phyloP scores from a whole-genome alignment of 805 yeast species.

The Lipomyces orientalis region DNA sequence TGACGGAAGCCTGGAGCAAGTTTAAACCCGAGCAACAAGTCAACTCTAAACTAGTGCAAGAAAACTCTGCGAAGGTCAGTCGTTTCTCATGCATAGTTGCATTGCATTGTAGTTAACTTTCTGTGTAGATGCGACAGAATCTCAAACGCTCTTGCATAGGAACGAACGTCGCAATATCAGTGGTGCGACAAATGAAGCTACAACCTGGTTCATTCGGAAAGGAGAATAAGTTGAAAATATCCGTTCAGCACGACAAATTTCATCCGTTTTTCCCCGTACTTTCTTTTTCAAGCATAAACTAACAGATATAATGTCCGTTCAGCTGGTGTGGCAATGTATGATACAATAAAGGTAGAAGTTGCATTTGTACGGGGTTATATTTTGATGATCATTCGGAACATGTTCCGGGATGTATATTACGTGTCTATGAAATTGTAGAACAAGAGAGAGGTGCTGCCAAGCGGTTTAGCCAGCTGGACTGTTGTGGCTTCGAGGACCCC shows the following conservation, averaged over 20 bases:
- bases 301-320: neutral
- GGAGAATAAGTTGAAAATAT: constrained; percentile 28
- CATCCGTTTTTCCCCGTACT: constrained; percentile 57
- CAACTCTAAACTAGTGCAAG: constrained; percentile 10
- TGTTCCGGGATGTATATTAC: neutral
- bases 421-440: neutral
- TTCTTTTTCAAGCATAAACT: constrained; percentile 7
- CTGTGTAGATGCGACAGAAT: neutral
- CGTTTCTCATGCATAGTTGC: neutral
- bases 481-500: neutral
- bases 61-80: constrained; percentile 5
- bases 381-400: neutral
- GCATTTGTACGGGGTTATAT: neutral
- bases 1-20: constrained; percentile 12
- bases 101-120: neutral
- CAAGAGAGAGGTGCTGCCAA: neutral
- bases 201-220: neutral
- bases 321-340: neutral
- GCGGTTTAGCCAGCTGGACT: too few species aligned
- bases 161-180: constrained; percentile 20
- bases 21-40: constrained; percentile 6
- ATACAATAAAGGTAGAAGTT: neutral
- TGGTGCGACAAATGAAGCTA: constrained; percentile 16
- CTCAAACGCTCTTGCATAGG: constrained; percentile 27
- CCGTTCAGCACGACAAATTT: constrained; percentile 46